These are phyloP conservation scores for Nepenthes alata DNA, from an alignment of 179 eudicot genomes.

Conservation along the genomic window DNA sequence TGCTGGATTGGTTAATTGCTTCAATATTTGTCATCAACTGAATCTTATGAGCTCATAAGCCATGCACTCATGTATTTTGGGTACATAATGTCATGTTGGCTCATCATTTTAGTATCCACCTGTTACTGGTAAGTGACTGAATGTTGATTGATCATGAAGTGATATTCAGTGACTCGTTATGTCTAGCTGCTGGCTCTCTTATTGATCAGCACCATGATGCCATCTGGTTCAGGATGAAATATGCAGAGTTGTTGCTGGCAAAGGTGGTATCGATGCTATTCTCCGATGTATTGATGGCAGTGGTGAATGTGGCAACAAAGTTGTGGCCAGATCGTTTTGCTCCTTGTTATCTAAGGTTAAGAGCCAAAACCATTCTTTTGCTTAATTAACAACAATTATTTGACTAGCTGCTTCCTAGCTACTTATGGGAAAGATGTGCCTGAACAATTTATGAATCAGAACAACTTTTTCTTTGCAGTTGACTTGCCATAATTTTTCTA, in stretches of 20 bases:
- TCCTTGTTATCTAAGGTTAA: constrained; percentile 68
- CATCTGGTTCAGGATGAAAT: constrained; percentile 71
- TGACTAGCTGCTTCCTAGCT: neutral
- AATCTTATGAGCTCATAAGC: no score
- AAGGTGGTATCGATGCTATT: constrained; percentile 79
- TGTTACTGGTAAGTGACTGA: no score
- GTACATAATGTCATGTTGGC: no score
- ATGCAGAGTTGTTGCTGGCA: constrained; percentile 70
- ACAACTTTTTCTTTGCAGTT: no score
- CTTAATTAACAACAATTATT: constrained; percentile 1
- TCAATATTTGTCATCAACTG: no score
- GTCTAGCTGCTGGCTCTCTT: constrained; percentile 3
- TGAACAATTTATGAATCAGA: no score
- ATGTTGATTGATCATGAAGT: no score
- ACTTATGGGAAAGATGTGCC: neutral
- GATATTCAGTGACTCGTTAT: no score
- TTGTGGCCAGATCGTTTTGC: constrained; percentile 59
- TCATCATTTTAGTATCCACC: no score
- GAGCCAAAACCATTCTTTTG: constrained; percentile 1
- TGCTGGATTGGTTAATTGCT: no score
- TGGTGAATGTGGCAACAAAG: constrained; percentile 55
- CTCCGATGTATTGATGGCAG: constrained; percentile 68
- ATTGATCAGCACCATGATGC: neutral
- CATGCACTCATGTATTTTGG: no score
- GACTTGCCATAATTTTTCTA: no score